Evolutionary conservation across 2,329 filamentous ascomycete species (phyloP), one percentile per base, ranked within the genome.

Genomic region (Stemphylium vesicarium): DNA sequence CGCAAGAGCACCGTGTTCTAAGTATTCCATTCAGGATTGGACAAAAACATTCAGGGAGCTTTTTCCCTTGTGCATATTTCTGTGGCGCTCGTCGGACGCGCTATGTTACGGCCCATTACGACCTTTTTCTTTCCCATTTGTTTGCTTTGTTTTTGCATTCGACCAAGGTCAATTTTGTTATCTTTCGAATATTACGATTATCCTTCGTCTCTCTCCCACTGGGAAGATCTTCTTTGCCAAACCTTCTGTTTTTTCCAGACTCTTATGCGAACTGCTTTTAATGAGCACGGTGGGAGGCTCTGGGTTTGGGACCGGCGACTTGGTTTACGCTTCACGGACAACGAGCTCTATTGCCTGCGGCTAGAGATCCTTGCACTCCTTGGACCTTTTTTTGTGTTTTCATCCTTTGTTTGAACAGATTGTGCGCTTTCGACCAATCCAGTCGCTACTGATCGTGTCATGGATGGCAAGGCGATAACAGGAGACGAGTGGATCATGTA

Each of bases 1-100:
- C 90, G 92, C 77, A 96, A 92, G 83, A 89, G 85, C 77, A 80
- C 84, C 56, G 77, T 85, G 72, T 84, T 83, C 71, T 88, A 80
- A 80, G 57, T 22, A 36, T 11, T 41, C 32, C 49, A 49, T 8
- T 20, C 53, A 40, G 44, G 39, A 60, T 42, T 54, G 54, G 63
- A 60, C 58, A 51, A 42, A 48, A 58, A 44, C 45, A 55, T 57
- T 54, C 35, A 53, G 60, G 57, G 59, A 55, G 48, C 48, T 42
- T 55, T 43, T 56, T 63, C 66, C 62, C 56, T 60, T 75, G 72
- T 76, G 68, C 66, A 75, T 75, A 75, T 70, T 67, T 59, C 56
- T 60, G 62, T 53, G 66, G 64, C 65, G 65, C 63, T 64, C 44
- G 53, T 48, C 42, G 32, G 62, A 62, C 63, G 61, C 57, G 55